A percentile compares a stretch with the other conserved stretches of the same genome.
Conservation (phyloP, 176 grass and related monocot species). For the Aegilops tauschii region DNA sequence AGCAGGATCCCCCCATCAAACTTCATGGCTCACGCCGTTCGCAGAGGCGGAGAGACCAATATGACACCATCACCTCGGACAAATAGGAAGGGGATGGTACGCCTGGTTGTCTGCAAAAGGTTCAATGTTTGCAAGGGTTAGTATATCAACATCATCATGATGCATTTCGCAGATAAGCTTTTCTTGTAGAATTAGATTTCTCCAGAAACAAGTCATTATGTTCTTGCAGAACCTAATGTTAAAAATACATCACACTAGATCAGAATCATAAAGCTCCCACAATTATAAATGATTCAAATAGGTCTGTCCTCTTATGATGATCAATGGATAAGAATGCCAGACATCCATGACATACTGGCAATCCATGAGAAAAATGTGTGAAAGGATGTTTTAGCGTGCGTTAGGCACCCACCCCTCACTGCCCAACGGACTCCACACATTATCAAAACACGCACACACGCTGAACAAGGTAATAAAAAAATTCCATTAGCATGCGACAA, state of each 20-base stretch:
- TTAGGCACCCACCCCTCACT: not conserved
- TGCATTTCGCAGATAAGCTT: not conserved
- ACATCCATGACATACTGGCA: no score
- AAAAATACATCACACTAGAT: not conserved
- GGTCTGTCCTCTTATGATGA: not conserved
- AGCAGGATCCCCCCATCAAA: not conserved
- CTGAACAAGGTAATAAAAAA: not conserved
- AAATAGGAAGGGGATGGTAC: constrained; percentile 93
- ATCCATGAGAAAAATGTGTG: no score
- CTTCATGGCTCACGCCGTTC: constrained; percentile 58
- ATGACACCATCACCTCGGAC: constrained; percentile 98
- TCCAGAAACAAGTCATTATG: not conserved
- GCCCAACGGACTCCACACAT: not conserved
- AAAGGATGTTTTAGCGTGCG: no score
- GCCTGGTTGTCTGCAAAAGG: constrained; percentile 67
- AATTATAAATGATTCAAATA: not conserved
- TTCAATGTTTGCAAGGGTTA: not conserved
- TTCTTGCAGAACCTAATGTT: not conserved
- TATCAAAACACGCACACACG: not conserved
- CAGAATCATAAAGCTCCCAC: not conserved
- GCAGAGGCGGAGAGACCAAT: constrained; percentile 87
- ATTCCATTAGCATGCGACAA: not conserved
- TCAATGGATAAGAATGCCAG: not conserved
- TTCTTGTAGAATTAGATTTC: not conserved
- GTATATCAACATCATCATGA: not conserved